Conservation (phyloP, 2,329 filamentous ascomycete genomes). For the Aaosphaeria arxii region DNA sequence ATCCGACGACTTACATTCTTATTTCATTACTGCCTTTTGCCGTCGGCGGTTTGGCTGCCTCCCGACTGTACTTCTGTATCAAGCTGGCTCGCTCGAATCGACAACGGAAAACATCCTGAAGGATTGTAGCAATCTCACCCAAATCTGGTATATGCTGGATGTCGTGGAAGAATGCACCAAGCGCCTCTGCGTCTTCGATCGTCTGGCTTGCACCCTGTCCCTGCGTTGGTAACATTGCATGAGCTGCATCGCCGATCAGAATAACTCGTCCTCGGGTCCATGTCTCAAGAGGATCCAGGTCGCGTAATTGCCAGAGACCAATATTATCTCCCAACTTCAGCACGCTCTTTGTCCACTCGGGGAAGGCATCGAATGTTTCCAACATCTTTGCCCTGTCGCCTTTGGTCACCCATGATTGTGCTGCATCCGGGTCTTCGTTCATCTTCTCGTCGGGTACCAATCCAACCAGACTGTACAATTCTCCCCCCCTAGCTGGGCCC, state of each 20-base stretch:
- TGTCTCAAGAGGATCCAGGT: constrained; percentile 40
- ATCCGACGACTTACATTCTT: no score
- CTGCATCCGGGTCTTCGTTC: no score
- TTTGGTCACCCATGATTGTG: constrained; percentile 39
- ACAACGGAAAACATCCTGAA: constrained; percentile 9
- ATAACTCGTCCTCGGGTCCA: constrained; percentile 50
- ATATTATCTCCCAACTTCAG: constrained; percentile 34
- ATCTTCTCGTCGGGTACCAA: no score
- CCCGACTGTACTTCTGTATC: constrained; percentile 45
- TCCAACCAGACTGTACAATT: no score
- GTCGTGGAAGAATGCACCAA: constrained; percentile 25
- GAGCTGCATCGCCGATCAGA: constrained; percentile 56
- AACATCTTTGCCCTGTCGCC: constrained; percentile 38
- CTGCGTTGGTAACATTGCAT: constrained; percentile 53
- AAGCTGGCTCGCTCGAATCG: constrained; percentile 37
- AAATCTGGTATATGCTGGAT: constrained; percentile 7
- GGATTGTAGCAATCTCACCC: constrained; percentile 14
- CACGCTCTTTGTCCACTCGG: constrained; percentile 37
- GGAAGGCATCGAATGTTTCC: constrained; percentile 42
- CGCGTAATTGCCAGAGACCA: constrained; percentile 46
- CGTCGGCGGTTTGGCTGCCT: constrained; percentile 40
- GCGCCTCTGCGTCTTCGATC: constrained; percentile 53
- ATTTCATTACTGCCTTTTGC: no score
- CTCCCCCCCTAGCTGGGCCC: no score
- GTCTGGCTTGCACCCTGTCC: constrained; percentile 57